These are phyloP conservation scores for Pelargonium australe DNA, from an alignment of 441 rosid genomes.

Conservation along the genomic window DNA sequence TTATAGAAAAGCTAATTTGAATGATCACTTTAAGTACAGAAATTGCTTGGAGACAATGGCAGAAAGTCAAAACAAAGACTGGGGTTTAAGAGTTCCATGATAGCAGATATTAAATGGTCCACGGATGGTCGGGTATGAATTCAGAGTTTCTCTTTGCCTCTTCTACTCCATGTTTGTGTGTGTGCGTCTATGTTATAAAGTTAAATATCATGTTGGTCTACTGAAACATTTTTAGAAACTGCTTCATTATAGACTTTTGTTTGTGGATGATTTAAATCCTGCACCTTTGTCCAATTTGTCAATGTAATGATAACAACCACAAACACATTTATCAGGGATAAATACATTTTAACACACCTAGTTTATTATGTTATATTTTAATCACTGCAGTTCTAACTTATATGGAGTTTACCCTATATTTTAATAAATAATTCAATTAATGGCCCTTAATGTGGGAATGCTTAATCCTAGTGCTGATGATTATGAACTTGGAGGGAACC, in stretches of 20 bases:
- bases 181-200: not conserved
- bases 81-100: constrained; percentile 30
- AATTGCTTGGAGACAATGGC: constrained; percentile 20
- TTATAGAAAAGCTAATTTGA: not conserved
- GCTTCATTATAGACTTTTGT: not conserved
- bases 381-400: not conserved
- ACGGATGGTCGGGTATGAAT: constrained; percentile 26
- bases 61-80: constrained; percentile 21
- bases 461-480: not conserved
- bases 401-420: not conserved
- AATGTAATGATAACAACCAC: not conserved
- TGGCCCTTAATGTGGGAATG: not conserved
- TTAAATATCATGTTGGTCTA: not conserved
- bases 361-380: not conserved
- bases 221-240: not conserved
- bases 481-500: not conserved
- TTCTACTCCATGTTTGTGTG: not conserved
- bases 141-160: constrained; percentile 3
- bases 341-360: not conserved
- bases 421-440: too few relatives aligned
- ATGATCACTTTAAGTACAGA: constrained; percentile 16
- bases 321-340: not conserved
- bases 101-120: constrained; percentile 25
- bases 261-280: not conserved
- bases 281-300: not conserved